Conservation (phyloP, 495 filamentous ascomycete species). For the Penicillium alfredii region DNA sequence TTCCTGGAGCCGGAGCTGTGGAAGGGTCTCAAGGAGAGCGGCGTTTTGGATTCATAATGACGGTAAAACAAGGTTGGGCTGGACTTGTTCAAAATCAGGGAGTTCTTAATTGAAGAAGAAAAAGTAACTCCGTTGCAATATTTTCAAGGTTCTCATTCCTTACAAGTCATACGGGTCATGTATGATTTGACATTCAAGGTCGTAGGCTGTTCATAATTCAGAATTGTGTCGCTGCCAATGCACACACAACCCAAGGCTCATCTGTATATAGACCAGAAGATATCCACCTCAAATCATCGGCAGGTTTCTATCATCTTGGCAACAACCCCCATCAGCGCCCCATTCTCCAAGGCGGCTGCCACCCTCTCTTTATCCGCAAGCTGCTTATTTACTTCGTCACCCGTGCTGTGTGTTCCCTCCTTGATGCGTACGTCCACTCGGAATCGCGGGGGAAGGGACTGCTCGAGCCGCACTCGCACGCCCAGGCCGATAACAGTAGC, state of each 20-base stretch:
- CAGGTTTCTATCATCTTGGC: slow-evolving; percentile 92
- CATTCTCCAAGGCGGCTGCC: slow-evolving; percentile 90
- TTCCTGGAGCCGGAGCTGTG: slow-evolving; percentile 94
- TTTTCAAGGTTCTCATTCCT: not conserved
- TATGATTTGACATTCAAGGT: not conserved
- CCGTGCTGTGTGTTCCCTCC: slow-evolving; percentile 90
- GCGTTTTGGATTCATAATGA: slow-evolving; percentile 66
- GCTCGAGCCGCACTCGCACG: slow-evolving; percentile 83
- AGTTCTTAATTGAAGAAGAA: too few relatives aligned
- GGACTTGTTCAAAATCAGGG: too few relatives aligned
- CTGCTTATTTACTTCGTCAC: slow-evolving; percentile 93
- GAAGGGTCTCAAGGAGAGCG: slow-evolving; percentile 79
- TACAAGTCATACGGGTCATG: not conserved
- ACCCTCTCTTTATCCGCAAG: slow-evolving; percentile 94
- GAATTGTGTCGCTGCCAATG: too few relatives aligned
- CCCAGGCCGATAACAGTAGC: slow-evolving; percentile 96
- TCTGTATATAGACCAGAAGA: too few relatives aligned
- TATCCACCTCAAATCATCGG: slow-evolving; percentile 33
- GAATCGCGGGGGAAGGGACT: slow-evolving; percentile 86
- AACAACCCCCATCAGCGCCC: slow-evolving; percentile 77
- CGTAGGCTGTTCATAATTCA: too few relatives aligned
- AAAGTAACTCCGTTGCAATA: too few relatives aligned
- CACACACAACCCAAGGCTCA: too few relatives aligned
- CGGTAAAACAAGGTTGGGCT: not conserved
- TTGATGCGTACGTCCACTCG: slow-evolving; percentile 91